Base-by-base conservation (phyloP, 2,329 filamentous ascomycete species). In the Colletotrichum lupini region DNA sequence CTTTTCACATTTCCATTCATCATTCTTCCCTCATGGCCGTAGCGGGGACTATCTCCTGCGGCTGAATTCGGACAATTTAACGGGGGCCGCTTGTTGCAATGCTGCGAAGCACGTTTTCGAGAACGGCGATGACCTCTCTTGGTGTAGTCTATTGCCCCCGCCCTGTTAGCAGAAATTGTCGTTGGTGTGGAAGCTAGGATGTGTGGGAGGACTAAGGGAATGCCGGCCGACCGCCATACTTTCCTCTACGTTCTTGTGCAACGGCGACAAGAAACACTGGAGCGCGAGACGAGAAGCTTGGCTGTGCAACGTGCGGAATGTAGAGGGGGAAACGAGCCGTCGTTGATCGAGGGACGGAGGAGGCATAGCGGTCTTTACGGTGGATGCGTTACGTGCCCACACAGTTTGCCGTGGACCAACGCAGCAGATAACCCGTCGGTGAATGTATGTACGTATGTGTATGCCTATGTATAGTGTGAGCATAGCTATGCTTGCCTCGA, bases 231-330 rank as follows among this genome's bases (percentile, higher is more conserved):
- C 26, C 57, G 30, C 63, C 3, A 56, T 37, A 61, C 63, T 67
- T 57, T 61, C 56, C 56, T 61, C 68, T 28, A 9, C 68, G 57
- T 67, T 64, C 57, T 67, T 67, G 37, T 35, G 56, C 28, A 24
- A 35, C 19, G n/a, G 30, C 35, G 35, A 35, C 52, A 19, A 30
- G 37, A 30, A 42, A 19, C 22, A 28, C 26, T 57, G n/a, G 22
- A 28, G 26, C 32, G 52, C 19, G 22, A 46, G 32, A 22, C 16
- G 19, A 56, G 24, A 61, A 19, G n/a, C 26, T 24, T 26, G 12
- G 63, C 32, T n/a, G 24, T n/a, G 26, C 16, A 8, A 28, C n/a
- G n/a, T 11, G 19, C 32, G 63, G 63, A 67, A 56, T 61, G 46
- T 24, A 26, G 32, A 32, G 28, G 30, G 61, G 32, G 57, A 19